Percentiles rank a stretch among this genome's conserved stretches.
Evolutionary conservation across 2,329 filamentous ascomycete species (phyloP).

Genomic region (Sclerotinia spermophila): DNA sequence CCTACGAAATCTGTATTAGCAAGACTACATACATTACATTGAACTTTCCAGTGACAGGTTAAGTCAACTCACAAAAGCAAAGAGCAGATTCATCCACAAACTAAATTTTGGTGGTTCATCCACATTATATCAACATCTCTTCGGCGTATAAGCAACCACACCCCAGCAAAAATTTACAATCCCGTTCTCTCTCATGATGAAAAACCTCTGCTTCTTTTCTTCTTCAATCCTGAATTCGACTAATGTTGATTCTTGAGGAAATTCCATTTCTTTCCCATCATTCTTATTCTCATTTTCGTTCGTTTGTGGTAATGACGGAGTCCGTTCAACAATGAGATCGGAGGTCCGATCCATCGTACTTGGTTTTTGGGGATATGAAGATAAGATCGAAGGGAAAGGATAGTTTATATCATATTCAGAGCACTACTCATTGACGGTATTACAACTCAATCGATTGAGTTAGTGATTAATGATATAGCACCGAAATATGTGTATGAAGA

Average conservation of each 20-base stretch:
- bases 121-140: conserved; percentile 64
- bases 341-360: conserved; percentile 2
- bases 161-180: conserved; percentile 24
- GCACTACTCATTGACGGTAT: not conserved
- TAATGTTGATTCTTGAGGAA: conserved; percentile 21
- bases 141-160: conserved; percentile 56
- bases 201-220: conserved; percentile 21
- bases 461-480: not conserved
- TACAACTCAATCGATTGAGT: not conserved
- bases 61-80: conserved; percentile 42
- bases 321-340: not conserved
- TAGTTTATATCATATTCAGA: not conserved
- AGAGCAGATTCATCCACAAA: conserved; percentile 65
- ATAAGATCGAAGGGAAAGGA: not conserved
- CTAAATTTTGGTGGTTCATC: conserved; percentile 65
- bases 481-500: not conserved
- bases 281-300: not conserved
- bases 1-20: conserved; percentile 37
- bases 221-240: conserved; percentile 17
- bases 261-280: not conserved
- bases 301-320: not conserved
- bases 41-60: not conserved
- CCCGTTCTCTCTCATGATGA: conserved; percentile 22
- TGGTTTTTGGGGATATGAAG: not conserved
- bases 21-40: not conserved